Percentiles rank a stretch among this genome's conserved stretches.
Evolutionary conservation across 352 stramenopile genomes (phyloP).

Genomic region (Phytophthora rubi): DNA sequence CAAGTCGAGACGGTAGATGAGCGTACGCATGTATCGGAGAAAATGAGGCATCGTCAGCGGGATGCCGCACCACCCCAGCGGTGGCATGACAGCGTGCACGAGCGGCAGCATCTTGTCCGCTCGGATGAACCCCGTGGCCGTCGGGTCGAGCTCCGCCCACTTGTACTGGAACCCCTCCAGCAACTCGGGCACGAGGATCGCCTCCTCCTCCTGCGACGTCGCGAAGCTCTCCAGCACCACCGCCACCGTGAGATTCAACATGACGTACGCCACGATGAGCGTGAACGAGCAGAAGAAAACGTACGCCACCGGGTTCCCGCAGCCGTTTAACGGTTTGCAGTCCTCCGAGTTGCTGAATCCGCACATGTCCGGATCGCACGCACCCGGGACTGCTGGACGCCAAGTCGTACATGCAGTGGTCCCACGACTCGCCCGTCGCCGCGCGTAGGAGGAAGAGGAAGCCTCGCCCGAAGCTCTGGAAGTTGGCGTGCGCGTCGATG

Average conservation of each 20-base stretch:
- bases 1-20: no score
- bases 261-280: background rate
- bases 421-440: background rate
- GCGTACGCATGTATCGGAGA: conserved; percentile 52
- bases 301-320: background rate
- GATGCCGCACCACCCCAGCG: conserved; percentile 60
- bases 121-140: conserved; percentile 77
- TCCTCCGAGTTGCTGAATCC: background rate
- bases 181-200: conserved; percentile 74
- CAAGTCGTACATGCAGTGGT: background rate
- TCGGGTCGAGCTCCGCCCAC: conserved; percentile 88
- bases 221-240: background rate
- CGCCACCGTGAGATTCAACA: background rate
- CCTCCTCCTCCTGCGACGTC: background rate
- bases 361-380: background rate
- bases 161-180: conserved; percentile 86
- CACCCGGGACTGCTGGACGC: no score
- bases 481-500: conserved; percentile 47
- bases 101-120: conserved; percentile 68
- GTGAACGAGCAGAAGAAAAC: background rate
- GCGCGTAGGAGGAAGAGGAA: background rate
- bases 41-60: conserved; percentile 39
- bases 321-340: background rate
- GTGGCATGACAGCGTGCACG: conserved; percentile 69
- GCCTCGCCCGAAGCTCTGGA: background rate